Conservation (phyloP, 768 basidiomycete species). For the Ramaria rubella region DNA sequence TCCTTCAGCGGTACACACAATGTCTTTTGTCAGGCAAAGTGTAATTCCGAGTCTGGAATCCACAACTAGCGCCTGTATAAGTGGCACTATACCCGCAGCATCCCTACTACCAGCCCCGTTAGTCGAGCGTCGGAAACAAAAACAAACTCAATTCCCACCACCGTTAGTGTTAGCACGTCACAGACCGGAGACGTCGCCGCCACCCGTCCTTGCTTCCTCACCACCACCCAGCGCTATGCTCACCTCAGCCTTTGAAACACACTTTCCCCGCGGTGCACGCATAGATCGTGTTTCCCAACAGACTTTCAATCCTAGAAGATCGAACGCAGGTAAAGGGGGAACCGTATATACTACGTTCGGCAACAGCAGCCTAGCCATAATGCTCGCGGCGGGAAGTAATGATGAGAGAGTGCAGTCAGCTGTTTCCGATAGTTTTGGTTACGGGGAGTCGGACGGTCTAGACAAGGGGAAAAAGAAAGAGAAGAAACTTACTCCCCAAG, state of each 20-base stretch:
- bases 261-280: not conserved
- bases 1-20: no score
- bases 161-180: no score
- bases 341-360: not conserved
- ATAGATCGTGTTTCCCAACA: not conserved
- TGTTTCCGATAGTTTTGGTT: not conserved
- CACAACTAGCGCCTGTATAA: no score
- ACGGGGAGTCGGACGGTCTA: not conserved
- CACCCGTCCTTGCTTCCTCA: not conserved
- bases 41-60: no score
- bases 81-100: no score
- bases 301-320: not conserved
- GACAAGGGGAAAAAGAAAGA: not conserved
- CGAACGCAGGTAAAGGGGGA: not conserved
- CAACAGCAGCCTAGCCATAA: not conserved
- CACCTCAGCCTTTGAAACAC: not conserved
- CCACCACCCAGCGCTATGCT: not conserved
- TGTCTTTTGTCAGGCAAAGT: no score
- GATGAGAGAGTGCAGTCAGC: not conserved
- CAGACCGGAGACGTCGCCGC: not conserved
- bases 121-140: no score
- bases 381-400: not conserved
- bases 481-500: not conserved
- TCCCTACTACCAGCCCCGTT: no score
- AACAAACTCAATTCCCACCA: no score